Conservation (phyloP, 805 yeast species). For the Blastobotrys terrestris region DNA sequence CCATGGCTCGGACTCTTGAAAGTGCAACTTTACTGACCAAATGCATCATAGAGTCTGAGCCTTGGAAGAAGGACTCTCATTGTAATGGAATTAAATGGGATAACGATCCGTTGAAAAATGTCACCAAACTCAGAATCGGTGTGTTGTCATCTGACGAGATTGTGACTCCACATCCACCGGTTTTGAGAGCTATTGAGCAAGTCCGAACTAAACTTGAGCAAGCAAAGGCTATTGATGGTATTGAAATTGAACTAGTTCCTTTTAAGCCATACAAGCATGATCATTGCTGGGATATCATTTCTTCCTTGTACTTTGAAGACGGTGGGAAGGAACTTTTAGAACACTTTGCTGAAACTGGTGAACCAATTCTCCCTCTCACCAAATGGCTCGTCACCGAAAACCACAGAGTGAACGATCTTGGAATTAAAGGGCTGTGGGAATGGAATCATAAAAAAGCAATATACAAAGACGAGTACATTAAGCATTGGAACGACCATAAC, state of each 20-base stretch:
- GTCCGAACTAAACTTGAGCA: conserved; percentile 22
- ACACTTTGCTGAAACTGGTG: conserved; percentile 57
- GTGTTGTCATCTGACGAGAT: conserved; percentile 38
- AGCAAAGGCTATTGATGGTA: conserved; percentile 6
- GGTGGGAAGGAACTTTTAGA: conserved; percentile 56
- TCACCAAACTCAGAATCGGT: conserved; percentile 30
- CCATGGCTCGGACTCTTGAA: conserved; percentile 37
- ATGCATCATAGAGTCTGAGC: conserved; percentile 33
- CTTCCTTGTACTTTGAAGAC: conserved; percentile 51
- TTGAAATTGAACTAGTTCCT: conserved; percentile 23
- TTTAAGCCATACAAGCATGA: conserved; percentile 26
- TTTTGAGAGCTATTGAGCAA: conserved; percentile 38
- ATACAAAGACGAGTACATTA: conserved; percentile 1
- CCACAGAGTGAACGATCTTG: conserved; percentile 3
- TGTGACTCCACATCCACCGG: conserved; percentile 45
- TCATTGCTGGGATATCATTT: conserved; percentile 29
- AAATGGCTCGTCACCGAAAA: conserved; percentile 7
- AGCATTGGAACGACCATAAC: conserved; percentile 8
- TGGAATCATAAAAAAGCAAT: background rate
- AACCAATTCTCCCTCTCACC: conserved; percentile 43
- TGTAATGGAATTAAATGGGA: conserved; percentile 50
- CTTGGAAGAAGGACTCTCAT: conserved; percentile 41
- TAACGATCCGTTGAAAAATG: conserved; percentile 29
- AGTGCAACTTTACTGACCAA: conserved; percentile 36
- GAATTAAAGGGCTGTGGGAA: conserved; percentile 11